phyloP scores from a whole-genome alignment of 768 basidiomycete genomes.

The Mrakia frigida region DNA sequence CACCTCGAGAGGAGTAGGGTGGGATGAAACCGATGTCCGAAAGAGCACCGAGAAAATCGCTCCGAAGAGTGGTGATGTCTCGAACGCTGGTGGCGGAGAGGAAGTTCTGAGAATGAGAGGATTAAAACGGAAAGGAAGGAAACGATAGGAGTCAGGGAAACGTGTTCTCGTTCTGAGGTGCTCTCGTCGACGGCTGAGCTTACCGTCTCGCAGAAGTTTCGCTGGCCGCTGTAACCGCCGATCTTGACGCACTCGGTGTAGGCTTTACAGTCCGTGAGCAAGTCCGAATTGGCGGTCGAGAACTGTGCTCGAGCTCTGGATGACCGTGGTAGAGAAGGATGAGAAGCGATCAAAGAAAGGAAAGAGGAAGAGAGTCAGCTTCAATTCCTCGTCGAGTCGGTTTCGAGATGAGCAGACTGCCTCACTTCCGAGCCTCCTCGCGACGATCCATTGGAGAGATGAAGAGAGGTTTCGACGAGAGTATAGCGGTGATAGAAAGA shows the following conservation, averaged over 20 bases:
- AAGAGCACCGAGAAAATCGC: conserved; percentile 69
- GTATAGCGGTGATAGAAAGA: conserved; percentile 69
- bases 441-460: conserved; percentile 72
- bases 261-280: conserved; percentile 73
- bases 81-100: conserved; percentile 67
- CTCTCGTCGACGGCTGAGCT: background rate
- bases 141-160: background rate
- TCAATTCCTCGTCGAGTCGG: background rate
- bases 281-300: conserved; percentile 66
- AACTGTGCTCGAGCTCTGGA: conserved; percentile 68
- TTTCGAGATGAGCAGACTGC: background rate
- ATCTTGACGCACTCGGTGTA: conserved; percentile 57
- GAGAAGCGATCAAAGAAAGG: too few species aligned
- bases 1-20: conserved; percentile 35
- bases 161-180: too few species aligned
- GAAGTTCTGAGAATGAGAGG: conserved; percentile 78
- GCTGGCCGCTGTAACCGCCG: conserved; percentile 54
- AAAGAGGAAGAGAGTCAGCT: background rate
- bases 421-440: conserved; percentile 69
- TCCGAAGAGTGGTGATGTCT: conserved; percentile 70
- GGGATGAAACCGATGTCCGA: conserved; percentile 64
- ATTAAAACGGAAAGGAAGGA: background rate
- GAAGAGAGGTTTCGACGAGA: conserved; percentile 87
- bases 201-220: conserved; percentile 67
- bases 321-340: too few species aligned